These are phyloP conservation scores for Capronia coronata DNA, from an alignment of 2,329 filamentous ascomycete species.

Conservation along the genomic window DNA sequence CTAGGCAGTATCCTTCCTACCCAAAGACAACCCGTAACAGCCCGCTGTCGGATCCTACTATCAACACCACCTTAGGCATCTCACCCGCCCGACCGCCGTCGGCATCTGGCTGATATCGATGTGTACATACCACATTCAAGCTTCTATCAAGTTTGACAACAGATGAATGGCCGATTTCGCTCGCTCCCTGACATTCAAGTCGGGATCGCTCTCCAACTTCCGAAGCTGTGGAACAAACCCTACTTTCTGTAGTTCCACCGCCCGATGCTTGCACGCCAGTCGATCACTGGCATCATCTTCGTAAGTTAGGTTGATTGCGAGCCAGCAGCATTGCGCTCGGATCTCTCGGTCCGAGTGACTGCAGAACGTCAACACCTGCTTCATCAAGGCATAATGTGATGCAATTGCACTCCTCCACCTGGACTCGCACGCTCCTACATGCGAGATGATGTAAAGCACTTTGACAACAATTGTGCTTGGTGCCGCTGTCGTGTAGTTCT, in stretches of 20 bases:
- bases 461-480: conserved; percentile 64
- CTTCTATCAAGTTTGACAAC: conserved; percentile 22
- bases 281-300: conserved; percentile 61
- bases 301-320: conserved; percentile 80
- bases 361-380: conserved; percentile 66
- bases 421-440: conserved; percentile 76
- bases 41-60: too few species aligned
- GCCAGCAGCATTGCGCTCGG: conserved; percentile 70
- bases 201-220: conserved; percentile 59
- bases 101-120: too few species aligned
- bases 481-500: conserved; percentile 30
- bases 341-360: conserved; percentile 66
- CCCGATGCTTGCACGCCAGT: conserved; percentile 54
- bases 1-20: too few species aligned
- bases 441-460: conserved; percentile 75
- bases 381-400: conserved; percentile 68
- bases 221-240: conserved; percentile 64
- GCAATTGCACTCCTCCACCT: conserved; percentile 72
- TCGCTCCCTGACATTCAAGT: conserved; percentile 75
- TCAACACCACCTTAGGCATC: too few species aligned
- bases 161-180: conserved; percentile 73
- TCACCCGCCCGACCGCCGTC: too few species aligned
- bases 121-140: too few species aligned
- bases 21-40: too few species aligned
- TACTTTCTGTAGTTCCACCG: conserved; percentile 60